phyloP scores from a whole-genome alignment of 495 filamentous ascomycete species.

The Talaromyces adpressus region DNA sequence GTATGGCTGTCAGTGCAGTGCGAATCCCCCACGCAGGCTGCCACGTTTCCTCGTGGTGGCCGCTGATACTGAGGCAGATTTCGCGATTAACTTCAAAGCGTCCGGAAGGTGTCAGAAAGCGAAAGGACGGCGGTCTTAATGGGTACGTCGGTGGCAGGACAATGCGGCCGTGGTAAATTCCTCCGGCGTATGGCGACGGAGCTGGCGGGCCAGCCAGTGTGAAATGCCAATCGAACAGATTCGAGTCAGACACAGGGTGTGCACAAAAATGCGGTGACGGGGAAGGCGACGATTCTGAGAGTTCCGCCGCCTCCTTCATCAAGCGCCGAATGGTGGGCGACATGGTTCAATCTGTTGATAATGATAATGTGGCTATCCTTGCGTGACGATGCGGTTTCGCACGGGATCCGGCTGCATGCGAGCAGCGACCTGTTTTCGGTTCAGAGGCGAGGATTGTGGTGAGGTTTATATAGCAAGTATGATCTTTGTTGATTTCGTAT shows the following conservation, averaged over 20 bases:
- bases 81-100: slow-evolving; percentile 96
- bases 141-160: slow-evolving; percentile 83
- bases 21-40: slow-evolving; percentile 95
- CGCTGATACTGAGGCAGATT: slow-evolving; percentile 88
- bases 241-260: slow-evolving; percentile 63
- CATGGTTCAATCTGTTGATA: slow-evolving; percentile 13
- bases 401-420: not conserved
- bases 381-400: not conserved
- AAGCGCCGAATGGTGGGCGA: slow-evolving; percentile 45
- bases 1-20: slow-evolving; percentile 45
- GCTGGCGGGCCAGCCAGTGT: slow-evolving; percentile 84
- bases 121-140: slow-evolving; percentile 82
- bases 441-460: not conserved
- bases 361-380: not conserved
- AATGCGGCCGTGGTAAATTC: slow-evolving; percentile 95
- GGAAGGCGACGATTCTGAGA: slow-evolving; percentile 48
- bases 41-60: slow-evolving; percentile 97
- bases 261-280: slow-evolving; percentile 81
- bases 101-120: slow-evolving; percentile 86
- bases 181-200: slow-evolving; percentile 67
- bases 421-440: not conserved
- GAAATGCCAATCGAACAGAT: slow-evolving; percentile 99
- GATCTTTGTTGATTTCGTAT: not conserved
- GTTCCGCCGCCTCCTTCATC: slow-evolving; percentile 75
- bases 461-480: not conserved